These are phyloP conservation scores for Schrenkiella parvula DNA, from an alignment of 345 rosid species.

Conservation along the genomic window DNA sequence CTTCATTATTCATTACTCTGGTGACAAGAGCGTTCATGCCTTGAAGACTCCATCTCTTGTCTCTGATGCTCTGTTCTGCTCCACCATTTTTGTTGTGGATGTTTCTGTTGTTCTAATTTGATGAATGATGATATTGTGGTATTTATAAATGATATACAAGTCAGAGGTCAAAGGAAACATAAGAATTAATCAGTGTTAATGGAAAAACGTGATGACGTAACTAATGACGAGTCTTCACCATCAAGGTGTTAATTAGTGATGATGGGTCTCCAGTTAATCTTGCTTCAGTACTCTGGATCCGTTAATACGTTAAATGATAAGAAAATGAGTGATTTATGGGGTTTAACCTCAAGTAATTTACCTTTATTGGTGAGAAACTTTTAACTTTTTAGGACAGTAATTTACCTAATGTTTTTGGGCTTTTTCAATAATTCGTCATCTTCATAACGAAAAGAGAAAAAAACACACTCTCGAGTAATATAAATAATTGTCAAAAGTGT, in stretches of 20 bases:
- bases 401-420: no score
- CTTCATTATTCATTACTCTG: neutral
- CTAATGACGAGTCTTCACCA: neutral
- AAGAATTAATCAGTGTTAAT: neutral
- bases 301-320: no score
- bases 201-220: neutral
- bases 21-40: constrained; percentile 23
- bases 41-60: constrained; percentile 16
- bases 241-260: neutral
- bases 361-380: no score
- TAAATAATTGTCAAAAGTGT: neutral
- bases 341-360: neutral
- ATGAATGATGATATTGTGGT: neutral
- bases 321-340: neutral
- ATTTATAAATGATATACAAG: neutral
- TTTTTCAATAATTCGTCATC: no score
- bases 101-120: neutral
- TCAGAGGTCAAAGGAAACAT: neutral
- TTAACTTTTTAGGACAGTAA: no score
- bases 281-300: neutral
- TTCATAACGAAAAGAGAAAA: no score
- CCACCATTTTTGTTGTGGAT: neutral
- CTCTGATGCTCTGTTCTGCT: neutral
- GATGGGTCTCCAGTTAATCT: neutral
- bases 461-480: neutral